These are phyloP conservation scores for Penicillium canescens DNA, from an alignment of 495 filamentous ascomycete genomes.

Conservation along the genomic window DNA sequence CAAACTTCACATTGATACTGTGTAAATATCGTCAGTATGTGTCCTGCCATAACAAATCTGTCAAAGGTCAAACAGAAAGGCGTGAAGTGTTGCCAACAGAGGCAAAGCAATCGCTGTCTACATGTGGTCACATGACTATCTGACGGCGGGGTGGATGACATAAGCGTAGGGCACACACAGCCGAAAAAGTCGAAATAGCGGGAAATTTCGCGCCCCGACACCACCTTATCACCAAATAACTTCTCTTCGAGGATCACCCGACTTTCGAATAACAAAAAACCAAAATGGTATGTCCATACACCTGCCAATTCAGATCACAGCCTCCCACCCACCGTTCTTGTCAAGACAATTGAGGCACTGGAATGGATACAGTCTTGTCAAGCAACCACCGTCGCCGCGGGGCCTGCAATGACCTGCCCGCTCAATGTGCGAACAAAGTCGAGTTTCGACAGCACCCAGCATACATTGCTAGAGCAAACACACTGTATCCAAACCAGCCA, in stretches of 20 bases:
- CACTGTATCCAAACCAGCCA: not conserved
- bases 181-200: constrained; percentile 31
- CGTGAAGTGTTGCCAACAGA: no score
- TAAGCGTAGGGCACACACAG: constrained; percentile 47
- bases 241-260: constrained; percentile 68
- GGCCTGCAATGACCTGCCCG: no score
- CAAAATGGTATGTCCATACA: constrained; percentile 43
- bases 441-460: no score
- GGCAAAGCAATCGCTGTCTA: not conserved
- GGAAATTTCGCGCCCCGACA: constrained; percentile 27
- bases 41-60: no score
- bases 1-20: not conserved
- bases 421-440: no score
- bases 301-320: not conserved
- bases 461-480: no score
- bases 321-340: not conserved
- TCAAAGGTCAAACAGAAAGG: no score
- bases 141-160: constrained; percentile 12
- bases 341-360: constrained; percentile 10
- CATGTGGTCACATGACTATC: constrained; percentile 8
- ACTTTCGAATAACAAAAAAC: constrained; percentile 37
- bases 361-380: constrained; percentile 7
- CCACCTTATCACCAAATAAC: constrained; percentile 24
- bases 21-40: no score
- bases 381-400: not conserved